phyloP scores from a whole-genome alignment of 2,329 filamentous ascomycete species.

The Ceratocystis albifundus region DNA sequence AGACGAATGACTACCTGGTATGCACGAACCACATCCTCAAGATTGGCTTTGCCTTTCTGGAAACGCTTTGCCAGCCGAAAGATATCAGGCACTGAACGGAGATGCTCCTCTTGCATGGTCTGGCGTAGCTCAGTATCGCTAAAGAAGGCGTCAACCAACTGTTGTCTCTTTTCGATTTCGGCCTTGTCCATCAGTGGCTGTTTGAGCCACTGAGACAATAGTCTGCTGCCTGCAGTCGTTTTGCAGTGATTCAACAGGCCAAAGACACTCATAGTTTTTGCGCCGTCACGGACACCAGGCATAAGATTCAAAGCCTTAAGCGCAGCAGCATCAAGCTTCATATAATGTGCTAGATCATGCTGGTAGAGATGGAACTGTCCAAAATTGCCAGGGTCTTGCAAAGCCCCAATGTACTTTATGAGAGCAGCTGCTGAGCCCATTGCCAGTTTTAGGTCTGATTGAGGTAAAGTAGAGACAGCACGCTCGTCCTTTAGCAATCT shows the following conservation, averaged over 20 bases:
- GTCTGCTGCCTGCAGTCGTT: constrained; percentile 78
- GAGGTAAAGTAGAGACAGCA: constrained; percentile 63
- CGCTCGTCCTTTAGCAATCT: constrained; percentile 79
- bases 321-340: constrained; percentile 94
- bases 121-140: constrained; percentile 86
- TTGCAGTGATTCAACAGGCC: constrained; percentile 96
- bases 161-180: constrained; percentile 83
- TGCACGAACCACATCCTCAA: constrained; percentile 89
- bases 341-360: constrained; percentile 90
- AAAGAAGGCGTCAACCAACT: constrained; percentile 89
- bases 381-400: constrained; percentile 89
- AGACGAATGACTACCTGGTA: constrained; percentile 91
- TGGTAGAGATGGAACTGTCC: constrained; percentile 96
- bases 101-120: constrained; percentile 91
- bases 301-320: constrained; percentile 92
- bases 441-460: constrained; percentile 85
- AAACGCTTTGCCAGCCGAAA: constrained; percentile 92
- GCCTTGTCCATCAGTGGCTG: constrained; percentile 85
- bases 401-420: constrained; percentile 84
- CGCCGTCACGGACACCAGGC: constrained; percentile 85
- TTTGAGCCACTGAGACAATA: constrained; percentile 93
- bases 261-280: constrained; percentile 96
- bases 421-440: constrained; percentile 90
- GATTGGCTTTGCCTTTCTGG: constrained; percentile 75
- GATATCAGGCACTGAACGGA: constrained; percentile 84